Base-by-base conservation (phyloP, 495 filamentous ascomycete species). In the Aspergillus hancockii region DNA sequence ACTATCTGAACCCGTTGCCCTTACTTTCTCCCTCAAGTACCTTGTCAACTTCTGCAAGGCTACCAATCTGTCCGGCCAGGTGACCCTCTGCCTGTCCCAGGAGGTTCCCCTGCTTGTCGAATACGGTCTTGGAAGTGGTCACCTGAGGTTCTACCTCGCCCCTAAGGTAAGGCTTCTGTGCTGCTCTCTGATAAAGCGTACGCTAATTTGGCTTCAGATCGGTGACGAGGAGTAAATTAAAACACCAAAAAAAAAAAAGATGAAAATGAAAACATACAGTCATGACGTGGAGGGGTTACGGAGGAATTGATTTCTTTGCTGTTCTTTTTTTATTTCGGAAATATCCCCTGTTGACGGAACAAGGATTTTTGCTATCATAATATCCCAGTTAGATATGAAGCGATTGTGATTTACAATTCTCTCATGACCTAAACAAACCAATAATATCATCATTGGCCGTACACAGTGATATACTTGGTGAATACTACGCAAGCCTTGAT, bases 1-100 rank as follows among this genome's bases (percentile, higher is more conserved):
- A 62, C 85, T 99, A 51, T 87, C 85, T 47, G 94, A 99, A 80
- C 91, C 95, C 56, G 95, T 98, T 59, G 81, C 90, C 47, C 86
- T 99, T 45, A 99, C 93, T 32, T 99, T 99, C 84, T 97, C 94
- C 46, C 90, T 98, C 65, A 99, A 99, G 77, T 99, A 99, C 79
- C 86, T 99, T 6, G 91, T 95, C 84, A 97, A 97, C 83, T 99
- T 99, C 82, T 98, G 94, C 87, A 99, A 99, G 82, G 94, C 94
- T 38, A 88, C 89, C 69, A 86, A 87, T 54, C 79, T 99, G 55
- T 94, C 92, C 55, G 76, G 69, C 69, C 83, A 84, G 52, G 94
- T 99, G 67, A 93, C 88, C 72, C 85, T 99, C 64, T 93, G 90
- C 76, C 83, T 99, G 51, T 97, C 92, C 49, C 92, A 91, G 72